Base-by-base conservation (phyloP, 768 basidiomycete species). In the Grammothele lineata region DNA sequence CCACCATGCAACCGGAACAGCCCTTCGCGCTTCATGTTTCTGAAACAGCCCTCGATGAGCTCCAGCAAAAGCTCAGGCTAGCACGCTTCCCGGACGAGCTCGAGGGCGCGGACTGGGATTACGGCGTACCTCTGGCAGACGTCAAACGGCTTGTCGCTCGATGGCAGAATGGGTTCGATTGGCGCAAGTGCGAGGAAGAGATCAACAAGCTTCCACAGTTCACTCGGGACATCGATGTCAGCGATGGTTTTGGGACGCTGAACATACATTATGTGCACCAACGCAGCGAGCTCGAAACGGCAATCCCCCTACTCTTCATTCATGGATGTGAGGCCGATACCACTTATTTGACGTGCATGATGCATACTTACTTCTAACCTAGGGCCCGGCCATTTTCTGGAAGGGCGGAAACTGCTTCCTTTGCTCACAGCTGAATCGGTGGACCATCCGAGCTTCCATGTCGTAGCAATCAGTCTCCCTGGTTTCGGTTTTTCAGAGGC, bases 341-440 rank as follows among this genome's bases (percentile, higher is more conserved):
- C 22, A 25, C 3, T 3, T 19, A 21, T 15, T 9, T 14, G 22
- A 18, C 12, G 50, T 50, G 23, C 51, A 30, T 17, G 15, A 48
- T 8, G 30, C 18, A n/a, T 26, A 24, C 21, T 38, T 12, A 40
- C 43, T 10, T 55, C 24, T 21, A 4, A 15, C 15, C 46, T 23
- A 81, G 81, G 83, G 83, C 80, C 81, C 0, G 81, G 82, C 44
- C 70, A 73, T 44, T 80, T 82, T 57, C 43, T 74, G 19, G 81
- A 84, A 62, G 75, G 73, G 12, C 59, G 65, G 34, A 84, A 83
- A 62, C 63, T 85, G 4, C 60, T 85, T 1, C 77, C 80, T 4
- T 54, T 81, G 4, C 64, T 86, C 48, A 66, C 72, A 0, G 61
- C 68, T 15, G 58, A 62, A 0, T 66, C 70, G 2, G 48, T 66